Evolutionary conservation across 1,139 yeast species (phyloP), one percentile per base, ranked within the genome.

Genomic region (Taphrina pruni): DNA sequence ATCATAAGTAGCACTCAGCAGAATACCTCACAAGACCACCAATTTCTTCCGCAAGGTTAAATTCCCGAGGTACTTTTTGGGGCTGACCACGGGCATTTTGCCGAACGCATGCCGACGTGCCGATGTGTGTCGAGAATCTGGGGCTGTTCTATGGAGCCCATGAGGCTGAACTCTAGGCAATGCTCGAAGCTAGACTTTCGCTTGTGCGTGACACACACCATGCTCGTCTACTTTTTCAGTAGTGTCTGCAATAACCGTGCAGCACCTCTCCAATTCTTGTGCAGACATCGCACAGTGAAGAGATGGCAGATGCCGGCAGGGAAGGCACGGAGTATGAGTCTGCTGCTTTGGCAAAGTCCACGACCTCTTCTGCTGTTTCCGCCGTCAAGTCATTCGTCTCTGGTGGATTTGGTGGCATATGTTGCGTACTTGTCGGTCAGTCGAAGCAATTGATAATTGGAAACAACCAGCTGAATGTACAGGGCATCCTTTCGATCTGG

Each of bases 391-490:
- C 97, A 2, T 87, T 94, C 75, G 88, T 87, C 17, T 88, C 97
- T 11, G 99, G 99, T 61, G 99, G 97, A 17, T 86, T 88, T 61
- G 92, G 93, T 65, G 93, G 93, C 71, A 79, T 87, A 26, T 87
- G 93, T 78, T 96, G 97, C 4, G 97, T 92, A 39, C 78, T 92
- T 60, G 91, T 97, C 0, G 99, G 98, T 55, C 52, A 8, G 72
- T 60, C 12, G 14, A 14, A n/a, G 12, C 26, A 20, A 4, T 36
- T 12, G 3, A n/a, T 55, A 2, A 26, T 4, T 26, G 32, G 6
- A 11, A 21, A 3, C 17, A 11, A 26, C 1, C 8, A n/a, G 12
- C 21, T 38, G 5, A 11, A 39, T 41, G 32, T 58, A 6, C 21
- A 58, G 62, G 62, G 17, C 98, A 94, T 77, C 98, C 98, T 0